A percentile compares a stretch with the other conserved stretches of the same genome.
phyloP scores from a whole-genome alignment of 768 basidiomycete species.

The Mycena chlorophos region DNA sequence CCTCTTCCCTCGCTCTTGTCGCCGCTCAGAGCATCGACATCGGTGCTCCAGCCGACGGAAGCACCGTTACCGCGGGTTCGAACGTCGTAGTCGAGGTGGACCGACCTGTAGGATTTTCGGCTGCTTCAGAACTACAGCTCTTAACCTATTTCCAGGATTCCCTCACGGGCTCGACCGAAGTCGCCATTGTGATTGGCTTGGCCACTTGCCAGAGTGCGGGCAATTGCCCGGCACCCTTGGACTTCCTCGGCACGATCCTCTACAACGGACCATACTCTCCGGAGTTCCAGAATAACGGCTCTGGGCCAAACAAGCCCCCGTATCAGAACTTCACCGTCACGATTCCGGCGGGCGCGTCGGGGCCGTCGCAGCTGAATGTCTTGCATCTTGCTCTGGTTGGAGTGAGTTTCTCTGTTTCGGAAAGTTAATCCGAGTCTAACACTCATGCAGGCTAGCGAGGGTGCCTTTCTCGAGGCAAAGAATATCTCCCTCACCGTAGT shows the following conservation, averaged over 20 bases:
- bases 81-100: constrained; percentile 1
- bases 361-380: constrained; percentile 38
- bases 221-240: constrained; percentile 25
- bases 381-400: constrained; percentile 41
- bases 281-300: constrained; percentile 26
- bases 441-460: no score
- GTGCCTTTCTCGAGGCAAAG: no score
- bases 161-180: constrained; percentile 36
- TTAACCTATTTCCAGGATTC: constrained; percentile 15
- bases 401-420: no score
- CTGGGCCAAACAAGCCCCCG: constrained; percentile 37
- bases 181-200: constrained; percentile 47
- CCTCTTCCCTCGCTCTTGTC: not conserved
- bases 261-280: constrained; percentile 49
- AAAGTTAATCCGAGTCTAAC: no score
- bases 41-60: not conserved
- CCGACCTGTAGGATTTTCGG: not conserved
- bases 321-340: constrained; percentile 48
- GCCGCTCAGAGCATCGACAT: not conserved
- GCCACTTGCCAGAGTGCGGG: constrained; percentile 34
- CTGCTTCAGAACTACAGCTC: not conserved
- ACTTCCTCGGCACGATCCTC: constrained; percentile 43
- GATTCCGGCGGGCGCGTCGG: constrained; percentile 33
- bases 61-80: constrained; percentile 27
- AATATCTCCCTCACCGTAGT: no score